Conservation (phyloP, 208 protist species). For the Wallacemonas sp. region DNA sequence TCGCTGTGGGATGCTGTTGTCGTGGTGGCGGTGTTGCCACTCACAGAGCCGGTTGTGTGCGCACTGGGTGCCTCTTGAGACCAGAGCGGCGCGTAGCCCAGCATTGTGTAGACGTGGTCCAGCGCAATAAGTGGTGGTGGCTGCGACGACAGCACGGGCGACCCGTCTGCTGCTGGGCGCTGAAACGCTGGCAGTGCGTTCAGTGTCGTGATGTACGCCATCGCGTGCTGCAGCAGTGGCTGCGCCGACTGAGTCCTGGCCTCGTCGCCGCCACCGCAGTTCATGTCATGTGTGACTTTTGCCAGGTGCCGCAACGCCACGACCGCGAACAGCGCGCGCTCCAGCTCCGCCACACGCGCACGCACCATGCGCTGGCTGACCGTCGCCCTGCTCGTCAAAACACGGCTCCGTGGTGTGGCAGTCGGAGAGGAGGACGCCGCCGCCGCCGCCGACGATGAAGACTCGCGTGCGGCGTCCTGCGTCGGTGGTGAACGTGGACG, state of each 20-base stretch:
- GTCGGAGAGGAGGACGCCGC: neutral
- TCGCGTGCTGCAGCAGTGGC: neutral
- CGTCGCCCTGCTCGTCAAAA: neutral
- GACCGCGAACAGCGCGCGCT: neutral
- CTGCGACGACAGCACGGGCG: too few species aligned
- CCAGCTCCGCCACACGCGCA: neutral
- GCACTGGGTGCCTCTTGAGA: neutral
- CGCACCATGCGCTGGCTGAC: neutral
- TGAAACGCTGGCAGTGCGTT: neutral
- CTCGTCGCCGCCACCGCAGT: too few species aligned
- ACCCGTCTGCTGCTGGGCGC: neutral
- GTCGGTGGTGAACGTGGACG: too few species aligned
- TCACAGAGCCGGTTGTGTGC: neutral
- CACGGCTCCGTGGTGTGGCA: neutral
- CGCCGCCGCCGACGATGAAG: neutral
- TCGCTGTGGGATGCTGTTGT: neutral
- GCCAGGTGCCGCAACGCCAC: constrained; percentile 3
- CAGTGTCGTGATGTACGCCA: neutral
- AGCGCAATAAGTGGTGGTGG: neutral
- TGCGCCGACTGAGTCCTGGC: neutral
- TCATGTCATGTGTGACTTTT: neutral
- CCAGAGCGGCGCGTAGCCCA: constrained; percentile 8
- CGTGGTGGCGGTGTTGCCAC: neutral
- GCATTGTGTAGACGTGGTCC: neutral
- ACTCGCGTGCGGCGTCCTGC: too few species aligned